Evolutionary conservation across 352 stramenopile species (phyloP), one percentile per base, ranked within the genome.

Genomic region (Globisporangium heterothallicum): DNA sequence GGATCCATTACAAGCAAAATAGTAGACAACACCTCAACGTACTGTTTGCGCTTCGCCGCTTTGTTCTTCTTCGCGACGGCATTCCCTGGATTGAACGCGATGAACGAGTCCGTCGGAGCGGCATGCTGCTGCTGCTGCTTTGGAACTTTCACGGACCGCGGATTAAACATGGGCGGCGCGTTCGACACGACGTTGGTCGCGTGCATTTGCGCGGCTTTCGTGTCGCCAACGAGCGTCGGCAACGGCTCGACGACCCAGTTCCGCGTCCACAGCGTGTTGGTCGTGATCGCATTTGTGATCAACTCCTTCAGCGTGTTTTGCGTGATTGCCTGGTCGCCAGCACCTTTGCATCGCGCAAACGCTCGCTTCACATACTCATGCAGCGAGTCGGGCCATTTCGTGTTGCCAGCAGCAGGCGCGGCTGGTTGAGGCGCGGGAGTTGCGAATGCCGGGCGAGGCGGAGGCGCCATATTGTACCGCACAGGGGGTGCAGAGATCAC

Each of bases 341-440:
- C 71, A 29, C 74, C 82, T 30, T 86, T 88, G 51, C 83, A 93
- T 14, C 79, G 72, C 13, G 70, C 74, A 53, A 95, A 95, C 22
- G 83, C 84, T 2, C 80, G 74, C 63, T 94, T 90, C 41, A 95
- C 84, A 43, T 95, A 95, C 42, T 92, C 67, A 21, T 95, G 81
- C 2, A 95, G 66, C 2, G 81, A 66, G 32, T 89, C 77, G 3
- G 84, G 84, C 84, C 84, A 95, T 62, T 95, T 92, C 40, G 63
- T 71, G 50, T 69, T 85, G 26, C 61, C 61, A 2, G 16, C 54
- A 42, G 61, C 35, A 12, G 58, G 56, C 25, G 53, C 46, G 26
- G 57, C 44, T 21, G 50, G 30, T 0, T 49, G 25, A 19, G 57
- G 18, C n/a, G 63, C 25, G 38, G 56, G 19, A 27, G 55, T 2